Base-by-base conservation (phyloP, 805 yeast species). In the Teunomyces kruisii region DNA sequence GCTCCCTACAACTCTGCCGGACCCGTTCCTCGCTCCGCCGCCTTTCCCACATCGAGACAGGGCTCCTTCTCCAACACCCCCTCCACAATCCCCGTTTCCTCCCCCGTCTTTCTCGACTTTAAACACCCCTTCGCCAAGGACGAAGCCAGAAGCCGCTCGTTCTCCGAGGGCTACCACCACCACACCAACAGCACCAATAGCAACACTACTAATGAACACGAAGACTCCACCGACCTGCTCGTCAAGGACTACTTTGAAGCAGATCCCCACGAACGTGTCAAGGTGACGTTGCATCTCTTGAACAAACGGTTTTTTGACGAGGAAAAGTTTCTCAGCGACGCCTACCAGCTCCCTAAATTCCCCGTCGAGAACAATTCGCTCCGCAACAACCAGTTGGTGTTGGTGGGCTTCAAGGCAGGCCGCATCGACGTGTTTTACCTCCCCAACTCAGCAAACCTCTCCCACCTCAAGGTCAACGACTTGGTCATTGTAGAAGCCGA, bases 401-500 rank as follows among this genome's bases (percentile, higher is more conserved):
- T 85, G 37, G 86, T 88, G 33, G 82, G 83, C 44, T 89, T 89
- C 68, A 89, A 90, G 61, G 81, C 84, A 24, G 88, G 89, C 7
- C 72, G 97, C 35, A 67, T 84, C 44, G 96, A 89, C 62, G 88
- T 88, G 7, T 88, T 86, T 56, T 81, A 79, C 57, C 64, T 83
- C 15, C 31, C 52, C 17, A 19, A 39, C 6, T 41, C 42, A 9
- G 59, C 62, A 16, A 58, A 52, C 32, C 43, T 57, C 26, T 54
- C 63, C 22, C 55, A 52, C 27, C 62, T 81, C 35, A 65, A 69
- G 40, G 63, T 71, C 4, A 86, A 86, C 16, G 90, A 85, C 57
- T 72, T 85, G 56, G 92, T 88, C 12, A 79, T 86, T 56, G 95
- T 86, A 13, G 92, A 87, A 57, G 95, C 94, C 1, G 95, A 87